Base-by-base conservation (phyloP, 208 protist species). In the Hexamita inflata region DNA sequence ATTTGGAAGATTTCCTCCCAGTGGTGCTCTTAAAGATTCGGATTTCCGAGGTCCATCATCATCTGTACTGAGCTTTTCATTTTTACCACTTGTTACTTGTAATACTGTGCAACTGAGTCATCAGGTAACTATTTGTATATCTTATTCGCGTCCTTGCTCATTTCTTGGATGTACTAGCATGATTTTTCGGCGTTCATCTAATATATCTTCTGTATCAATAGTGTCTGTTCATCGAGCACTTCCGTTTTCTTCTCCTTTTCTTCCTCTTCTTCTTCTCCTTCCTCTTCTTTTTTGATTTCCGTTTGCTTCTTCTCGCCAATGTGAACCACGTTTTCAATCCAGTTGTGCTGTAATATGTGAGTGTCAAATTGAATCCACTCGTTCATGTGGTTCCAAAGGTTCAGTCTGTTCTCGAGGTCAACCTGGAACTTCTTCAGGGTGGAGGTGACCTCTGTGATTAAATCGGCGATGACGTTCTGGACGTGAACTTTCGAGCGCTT, bases 21-120 rank as follows among this genome's bases (percentile, higher is more conserved):
- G 73, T 89, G 86, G 15, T 84, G 58, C 29, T 79, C 61, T 32
- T 78, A 49, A 45, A 89, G 77, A 19, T 83, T 82, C 34, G 81
- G 73, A 58, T 84, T 86, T 29, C 75, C 73, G 0, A 86, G 38
- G 30, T 76, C 58, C 0, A 2, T n/a, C 26, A 86, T 58, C 7
- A 86, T 2, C 24, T 62, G 65, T n/a, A 81, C 45, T 30, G 73
- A 53, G 4, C 35, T 41, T 57, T 80, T 77, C 65, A 85, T 70
- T 32, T n/a, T 45, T 70, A 34, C 42, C 9, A 70, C 64, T 24
- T 7, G 11, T 45, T 38, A 15, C 35, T 70, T 70, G 30, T 42
- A 38, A 49, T n/a, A n/a, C 11, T 15, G 11, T 13, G 64, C 64
- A 4, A 70, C 64, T 28, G 30, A 9, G 42, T 70, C 64, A 35